Conservation (phyloP, 306 rosid species). For the Sphenostylis stenocarpa region DNA sequence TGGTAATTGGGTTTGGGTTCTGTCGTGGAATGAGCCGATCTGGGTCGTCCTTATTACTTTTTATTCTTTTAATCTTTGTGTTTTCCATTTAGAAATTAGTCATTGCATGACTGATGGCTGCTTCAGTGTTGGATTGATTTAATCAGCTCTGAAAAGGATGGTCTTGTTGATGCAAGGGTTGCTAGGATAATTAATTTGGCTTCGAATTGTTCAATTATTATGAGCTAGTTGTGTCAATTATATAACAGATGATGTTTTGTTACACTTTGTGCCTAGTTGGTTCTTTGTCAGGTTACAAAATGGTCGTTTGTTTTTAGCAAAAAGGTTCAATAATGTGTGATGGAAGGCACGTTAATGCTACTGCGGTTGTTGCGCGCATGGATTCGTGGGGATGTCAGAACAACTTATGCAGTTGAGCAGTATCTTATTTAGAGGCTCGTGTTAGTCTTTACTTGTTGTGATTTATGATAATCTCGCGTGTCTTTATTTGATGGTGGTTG, state of each 20-base stretch:
- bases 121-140: not conserved
- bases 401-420: slow-evolving; percentile 2
- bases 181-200: not conserved
- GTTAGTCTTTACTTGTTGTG: not conserved
- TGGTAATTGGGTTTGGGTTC: not conserved
- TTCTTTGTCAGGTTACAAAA: not conserved
- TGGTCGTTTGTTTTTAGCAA: slow-evolving; percentile 9
- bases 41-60: not conserved
- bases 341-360: slow-evolving; percentile 9
- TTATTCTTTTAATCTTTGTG: not conserved
- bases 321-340: slow-evolving; percentile 6
- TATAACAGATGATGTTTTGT: not conserved
- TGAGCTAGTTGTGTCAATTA: slow-evolving; percentile 5
- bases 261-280: slow-evolving; percentile 15
- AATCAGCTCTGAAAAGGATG: not conserved
- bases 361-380: slow-evolving; percentile 2
- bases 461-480: slow-evolving; percentile 16
- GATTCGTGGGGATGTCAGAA: slow-evolving; percentile 15
- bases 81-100: not conserved
- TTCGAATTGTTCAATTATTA: slow-evolving; percentile 21
- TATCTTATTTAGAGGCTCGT: not conserved
- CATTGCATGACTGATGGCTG: not conserved
- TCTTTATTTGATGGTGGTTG: slow-evolving; percentile 7
- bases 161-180: slow-evolving; percentile 9
- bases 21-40: slow-evolving; percentile 27